Conservation (phyloP, 2,329 filamentous ascomycete species). For the Scopulariopsis brevicaulis region DNA sequence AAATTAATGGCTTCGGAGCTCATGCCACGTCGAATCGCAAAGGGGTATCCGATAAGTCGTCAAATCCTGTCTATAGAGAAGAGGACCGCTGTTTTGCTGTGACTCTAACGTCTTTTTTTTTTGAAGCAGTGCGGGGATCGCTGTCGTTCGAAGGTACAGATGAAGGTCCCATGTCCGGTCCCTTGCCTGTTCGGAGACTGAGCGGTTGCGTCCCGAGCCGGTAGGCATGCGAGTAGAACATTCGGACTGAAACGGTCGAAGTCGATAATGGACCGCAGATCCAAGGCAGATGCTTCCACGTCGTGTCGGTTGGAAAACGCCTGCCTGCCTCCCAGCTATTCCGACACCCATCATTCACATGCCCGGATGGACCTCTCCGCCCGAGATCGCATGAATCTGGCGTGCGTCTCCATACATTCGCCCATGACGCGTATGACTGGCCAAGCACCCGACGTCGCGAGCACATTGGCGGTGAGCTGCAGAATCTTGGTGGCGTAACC, state of each 20-base stretch:
- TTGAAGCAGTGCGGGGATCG: background rate
- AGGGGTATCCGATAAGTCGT: background rate
- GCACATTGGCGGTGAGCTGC: slow-evolving; percentile 72
- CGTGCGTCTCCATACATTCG: slow-evolving; percentile 42
- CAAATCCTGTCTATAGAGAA: background rate
- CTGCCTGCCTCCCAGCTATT: background rate
- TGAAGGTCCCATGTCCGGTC: background rate
- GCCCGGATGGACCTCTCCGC: slow-evolving; percentile 34
- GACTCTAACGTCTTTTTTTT: background rate
- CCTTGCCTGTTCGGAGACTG: background rate
- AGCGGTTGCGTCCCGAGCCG: background rate
- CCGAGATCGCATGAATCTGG: slow-evolving; percentile 36
- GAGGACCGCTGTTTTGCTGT: background rate
- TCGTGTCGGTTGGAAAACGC: background rate
- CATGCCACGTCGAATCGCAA: background rate
- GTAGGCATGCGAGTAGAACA: background rate
- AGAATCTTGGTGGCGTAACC: slow-evolving; percentile 81
- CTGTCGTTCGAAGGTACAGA: background rate
- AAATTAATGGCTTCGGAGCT: background rate
- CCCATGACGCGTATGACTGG: slow-evolving; percentile 47
- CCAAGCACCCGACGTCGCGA: slow-evolving; percentile 87
- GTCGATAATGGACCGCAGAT: background rate
- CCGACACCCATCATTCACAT: background rate
- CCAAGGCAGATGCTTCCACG: background rate
- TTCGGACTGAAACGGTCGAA: background rate